A percentile compares a stretch with the other conserved stretches of the same genome.
Evolutionary conservation across 345 rosid genomes (phyloP).

Genomic region (Salix viminalis): DNA sequence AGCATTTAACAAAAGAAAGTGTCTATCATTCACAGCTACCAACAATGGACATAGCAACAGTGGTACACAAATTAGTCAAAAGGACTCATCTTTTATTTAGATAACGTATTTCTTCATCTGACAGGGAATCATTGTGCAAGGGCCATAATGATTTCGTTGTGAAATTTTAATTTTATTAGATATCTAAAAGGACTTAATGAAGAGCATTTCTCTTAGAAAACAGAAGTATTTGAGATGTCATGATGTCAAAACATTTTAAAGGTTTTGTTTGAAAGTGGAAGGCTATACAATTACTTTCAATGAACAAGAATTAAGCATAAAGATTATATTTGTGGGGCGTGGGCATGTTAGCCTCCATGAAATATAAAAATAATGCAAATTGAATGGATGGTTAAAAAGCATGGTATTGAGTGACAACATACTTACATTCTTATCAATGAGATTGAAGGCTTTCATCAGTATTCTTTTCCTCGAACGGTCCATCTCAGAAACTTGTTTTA

Average conservation of each 20-base stretch:
- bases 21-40: too few species aligned
- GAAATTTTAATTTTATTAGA: neutral
- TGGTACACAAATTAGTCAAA: too few species aligned
- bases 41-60: too few species aligned
- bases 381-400: constrained; percentile 1
- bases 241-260: neutral
- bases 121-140: neutral
- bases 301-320: neutral
- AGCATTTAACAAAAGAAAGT: too few species aligned
- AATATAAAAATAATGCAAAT: neutral
- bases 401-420: constrained; percentile 5
- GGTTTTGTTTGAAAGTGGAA: neutral
- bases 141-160: neutral
- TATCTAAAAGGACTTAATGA: neutral
- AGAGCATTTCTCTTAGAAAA: neutral
- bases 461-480: constrained; percentile 63
- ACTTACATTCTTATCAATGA: constrained; percentile 76
- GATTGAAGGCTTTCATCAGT: constrained; percentile 73
- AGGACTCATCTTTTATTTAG: neutral
- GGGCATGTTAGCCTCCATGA: neutral
- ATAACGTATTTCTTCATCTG: neutral
- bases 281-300: neutral
- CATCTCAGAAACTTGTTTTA: constrained; percentile 76
- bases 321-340: neutral
- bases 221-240: neutral